Evolutionary conservation across 2,329 filamentous ascomycete species (phyloP).

Genomic region (Gnomoniopsis sp.): DNA sequence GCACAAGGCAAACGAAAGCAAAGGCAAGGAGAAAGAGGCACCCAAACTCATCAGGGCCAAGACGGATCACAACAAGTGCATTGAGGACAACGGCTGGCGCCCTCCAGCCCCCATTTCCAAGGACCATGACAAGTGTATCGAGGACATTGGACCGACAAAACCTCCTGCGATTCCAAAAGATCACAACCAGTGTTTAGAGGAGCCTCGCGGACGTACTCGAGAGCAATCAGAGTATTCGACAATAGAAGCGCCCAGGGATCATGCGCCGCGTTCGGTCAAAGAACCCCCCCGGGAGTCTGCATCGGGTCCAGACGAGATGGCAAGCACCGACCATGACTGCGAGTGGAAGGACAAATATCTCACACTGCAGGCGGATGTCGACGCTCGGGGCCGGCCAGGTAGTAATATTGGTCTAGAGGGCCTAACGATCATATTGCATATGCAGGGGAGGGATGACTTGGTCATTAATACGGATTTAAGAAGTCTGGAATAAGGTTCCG

Average conservation of each 20-base stretch:
- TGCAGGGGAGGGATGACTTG: slow-evolving; percentile 46
- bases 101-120: not conserved
- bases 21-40: not conserved
- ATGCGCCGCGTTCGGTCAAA: not conserved
- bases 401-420: slow-evolving; percentile 43
- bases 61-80: not conserved
- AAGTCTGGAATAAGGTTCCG: slow-evolving; percentile 6
- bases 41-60: not conserved
- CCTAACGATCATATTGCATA: slow-evolving; percentile 49
- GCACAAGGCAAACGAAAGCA: not conserved
- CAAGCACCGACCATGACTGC: slow-evolving; percentile 33
- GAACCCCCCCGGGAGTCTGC: not conserved
- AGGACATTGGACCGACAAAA: not conserved
- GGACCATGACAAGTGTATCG: not conserved
- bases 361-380: slow-evolving; percentile 36
- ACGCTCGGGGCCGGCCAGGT: slow-evolving; percentile 20
- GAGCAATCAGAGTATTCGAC: not conserved
- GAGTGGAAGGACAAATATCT: slow-evolving; percentile 40
- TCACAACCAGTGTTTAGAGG: not conserved
- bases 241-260: not conserved
- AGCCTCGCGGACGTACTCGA: not conserved
- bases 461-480: slow-evolving; percentile 48
- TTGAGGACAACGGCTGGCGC: not conserved
- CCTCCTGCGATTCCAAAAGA: not conserved
- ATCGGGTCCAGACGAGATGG: not conserved